Conservation (phyloP, 768 basidiomycete species). For the Termitomyces sp. region DNA sequence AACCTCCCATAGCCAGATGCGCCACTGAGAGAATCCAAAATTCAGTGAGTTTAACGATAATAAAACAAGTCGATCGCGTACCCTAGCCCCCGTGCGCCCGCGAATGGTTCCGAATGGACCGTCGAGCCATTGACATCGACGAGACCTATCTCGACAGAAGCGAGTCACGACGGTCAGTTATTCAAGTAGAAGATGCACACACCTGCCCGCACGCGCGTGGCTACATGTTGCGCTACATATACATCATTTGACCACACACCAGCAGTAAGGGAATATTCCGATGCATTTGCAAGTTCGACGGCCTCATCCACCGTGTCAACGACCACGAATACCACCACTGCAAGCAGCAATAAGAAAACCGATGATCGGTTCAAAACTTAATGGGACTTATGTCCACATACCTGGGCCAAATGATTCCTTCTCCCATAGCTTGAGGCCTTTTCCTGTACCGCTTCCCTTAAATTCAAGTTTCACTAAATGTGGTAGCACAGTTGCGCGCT, state of each 20-base stretch:
- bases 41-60: not conserved
- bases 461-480: constrained; percentile 38
- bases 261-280: constrained; percentile 50
- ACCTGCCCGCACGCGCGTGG: constrained; percentile 49
- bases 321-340: constrained; percentile 43
- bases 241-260: constrained; percentile 53
- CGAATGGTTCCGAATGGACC: constrained; percentile 40
- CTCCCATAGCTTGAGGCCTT: constrained; percentile 48
- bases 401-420: constrained; percentile 65
- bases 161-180: not conserved
- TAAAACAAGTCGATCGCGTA: constrained; percentile 25
- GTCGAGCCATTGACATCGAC: constrained; percentile 57
- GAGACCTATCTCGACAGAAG: constrained; percentile 34
- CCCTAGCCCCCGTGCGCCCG: constrained; percentile 45
- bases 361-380: not conserved
- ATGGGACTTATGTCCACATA: constrained; percentile 16
- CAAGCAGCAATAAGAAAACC: not conserved
- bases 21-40: constrained; percentile 27
- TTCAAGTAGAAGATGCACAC: constrained; percentile 13
- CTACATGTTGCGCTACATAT: constrained; percentile 42
- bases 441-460: constrained; percentile 41
- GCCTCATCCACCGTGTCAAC: constrained; percentile 54
- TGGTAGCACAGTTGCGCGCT: constrained; percentile 47
- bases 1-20: constrained; percentile 53
- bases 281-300: constrained; percentile 52